A percentile compares a stretch with the other conserved stretches of the same genome.
These are phyloP conservation scores for Tuber melanosporum DNA, from an alignment of 495 filamentous ascomycete species.

Conservation along the genomic window DNA sequence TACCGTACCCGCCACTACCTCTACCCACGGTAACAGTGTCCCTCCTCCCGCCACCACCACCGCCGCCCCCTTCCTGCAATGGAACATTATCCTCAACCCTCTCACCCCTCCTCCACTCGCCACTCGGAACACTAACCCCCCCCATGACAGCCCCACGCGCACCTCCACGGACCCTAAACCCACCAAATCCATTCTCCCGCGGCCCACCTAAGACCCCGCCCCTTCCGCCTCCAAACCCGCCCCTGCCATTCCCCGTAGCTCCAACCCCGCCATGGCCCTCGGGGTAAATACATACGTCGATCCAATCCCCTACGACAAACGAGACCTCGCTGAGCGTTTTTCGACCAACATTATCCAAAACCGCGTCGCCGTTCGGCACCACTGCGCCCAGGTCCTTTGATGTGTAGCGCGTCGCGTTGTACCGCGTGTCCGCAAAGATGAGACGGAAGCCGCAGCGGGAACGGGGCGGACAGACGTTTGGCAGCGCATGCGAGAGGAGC, in stretches of 20 bases:
- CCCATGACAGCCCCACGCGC: conserved; percentile 39
- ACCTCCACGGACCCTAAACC: conserved; percentile 39
- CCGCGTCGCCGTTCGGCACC: conserved; percentile 60
- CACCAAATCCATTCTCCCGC: conserved; percentile 49
- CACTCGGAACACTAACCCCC: conserved; percentile 47
- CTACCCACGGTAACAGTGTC: conserved; percentile 6
- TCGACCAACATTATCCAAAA: conserved; percentile 47
- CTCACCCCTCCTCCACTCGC: conserved; percentile 58
- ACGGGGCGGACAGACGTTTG: conserved; percentile 64
- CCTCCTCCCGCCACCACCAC: conserved; percentile 8
- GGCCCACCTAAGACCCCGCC: conserved; percentile 46
- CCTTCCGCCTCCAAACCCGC: conserved; percentile 43
- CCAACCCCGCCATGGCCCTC: conserved; percentile 66
- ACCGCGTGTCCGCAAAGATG: conserved; percentile 72
- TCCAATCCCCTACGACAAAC: conserved; percentile 84
- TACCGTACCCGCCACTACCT: conserved; percentile 19
- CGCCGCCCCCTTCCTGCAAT: conserved; percentile 29
- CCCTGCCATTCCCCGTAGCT: conserved; percentile 46
- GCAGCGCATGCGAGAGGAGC: conserved; percentile 62
- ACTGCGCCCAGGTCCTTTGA: conserved; percentile 74
- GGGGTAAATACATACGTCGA: conserved; percentile 74
- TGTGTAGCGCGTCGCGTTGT: conserved; percentile 54
- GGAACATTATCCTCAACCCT: conserved; percentile 47
- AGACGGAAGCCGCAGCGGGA: conserved; percentile 80
- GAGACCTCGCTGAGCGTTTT: conserved; percentile 67